phyloP scores from a whole-genome alignment of 2,329 filamentous ascomycete species.

The Ascochyta viciae-villosae region DNA sequence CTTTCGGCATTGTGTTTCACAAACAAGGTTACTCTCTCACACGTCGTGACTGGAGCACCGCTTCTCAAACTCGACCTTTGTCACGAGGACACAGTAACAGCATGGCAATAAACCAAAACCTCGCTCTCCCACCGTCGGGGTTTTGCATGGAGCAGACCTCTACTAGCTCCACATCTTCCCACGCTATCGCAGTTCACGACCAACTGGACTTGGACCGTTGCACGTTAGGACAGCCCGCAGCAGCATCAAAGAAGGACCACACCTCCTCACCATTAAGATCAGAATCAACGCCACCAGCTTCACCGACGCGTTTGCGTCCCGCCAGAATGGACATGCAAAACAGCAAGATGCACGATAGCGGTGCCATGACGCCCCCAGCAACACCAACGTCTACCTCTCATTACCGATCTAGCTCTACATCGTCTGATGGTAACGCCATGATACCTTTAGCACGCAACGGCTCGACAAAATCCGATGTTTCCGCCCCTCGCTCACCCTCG shows the following conservation, averaged over 20 bases:
- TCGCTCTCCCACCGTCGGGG: slow-evolving; percentile 12
- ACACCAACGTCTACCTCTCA: slow-evolving; percentile 37
- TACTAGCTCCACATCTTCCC: not conserved
- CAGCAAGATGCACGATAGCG: slow-evolving; percentile 24
- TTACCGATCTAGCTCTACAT: slow-evolving; percentile 28
- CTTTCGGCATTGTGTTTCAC: slow-evolving; percentile 26
- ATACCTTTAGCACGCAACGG: slow-evolving; percentile 30
- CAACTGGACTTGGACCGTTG: slow-evolving; percentile 6
- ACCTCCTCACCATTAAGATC: slow-evolving; percentile 12
- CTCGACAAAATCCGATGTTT: slow-evolving; percentile 26
- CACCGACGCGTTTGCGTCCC: slow-evolving; percentile 28
- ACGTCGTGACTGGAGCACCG: slow-evolving; percentile 17
- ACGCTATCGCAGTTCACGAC: not conserved
- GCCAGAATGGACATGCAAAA: slow-evolving; percentile 26
- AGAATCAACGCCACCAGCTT: slow-evolving; percentile 38
- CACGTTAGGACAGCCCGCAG: not conserved
- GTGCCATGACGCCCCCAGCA: slow-evolving; percentile 36
- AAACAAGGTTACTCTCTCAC: slow-evolving; percentile 17
- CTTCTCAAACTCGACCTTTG: slow-evolving; percentile 15
- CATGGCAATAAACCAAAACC: slow-evolving; percentile 23
- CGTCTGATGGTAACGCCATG: slow-evolving; percentile 25
- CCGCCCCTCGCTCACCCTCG: slow-evolving; percentile 24
- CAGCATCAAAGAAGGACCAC: not conserved
- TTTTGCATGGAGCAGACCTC: not conserved
- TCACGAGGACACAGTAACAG: slow-evolving; percentile 14